Base-by-base conservation (phyloP, 176 grass and related monocot genomes). In the Puya raimondii region DNA sequence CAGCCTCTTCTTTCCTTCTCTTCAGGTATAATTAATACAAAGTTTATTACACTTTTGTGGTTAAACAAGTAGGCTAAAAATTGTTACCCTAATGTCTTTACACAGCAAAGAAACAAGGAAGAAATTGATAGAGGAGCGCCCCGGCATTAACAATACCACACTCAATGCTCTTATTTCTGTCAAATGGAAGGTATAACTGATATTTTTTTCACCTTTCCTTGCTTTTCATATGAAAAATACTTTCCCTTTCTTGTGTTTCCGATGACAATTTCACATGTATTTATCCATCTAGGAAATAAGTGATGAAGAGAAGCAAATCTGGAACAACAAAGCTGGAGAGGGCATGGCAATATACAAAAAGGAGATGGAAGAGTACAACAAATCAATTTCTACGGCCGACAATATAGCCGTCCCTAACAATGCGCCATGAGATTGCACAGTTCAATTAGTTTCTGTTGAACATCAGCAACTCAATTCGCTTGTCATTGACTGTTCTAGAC, bases 321-420 rank as follows among this genome's bases (percentile, higher is more conserved):
- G 93, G 93, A 88, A 81, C 26, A 50, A 74, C 12, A 85, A 82
- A 80, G 89, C 89, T 0, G 82, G 80, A 11, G 33, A 71, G 13
- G 64, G 59, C 49, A 92, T 97, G 81, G 69, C 63, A 0, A 80
- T 59, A 1, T 92, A 90, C 89, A 90, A 54, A 69, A 90, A 42
- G 47, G 81, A 88, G 63, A 20, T 84, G 73, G 89, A 90, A 23
- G 86, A 92, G 70, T 97, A 90, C 71, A 92, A 78, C 77, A 90
- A 92, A 51, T 9, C 25, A 50, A 13, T 18, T 61, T 61, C 47
- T 25, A 22, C 22, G 59, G 80, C 75, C 7, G 73, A 79, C 6
- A 81, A 63, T 58, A 70, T 81, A 0, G 69, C 81, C 4, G 33
- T 42, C 0, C n/a, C 64, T 51, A 81, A 69, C 68, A 77, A 6